These are phyloP conservation scores for Amylocarpus encephaloides DNA, from an alignment of 2,329 filamentous ascomycete species.

Conservation along the genomic window DNA sequence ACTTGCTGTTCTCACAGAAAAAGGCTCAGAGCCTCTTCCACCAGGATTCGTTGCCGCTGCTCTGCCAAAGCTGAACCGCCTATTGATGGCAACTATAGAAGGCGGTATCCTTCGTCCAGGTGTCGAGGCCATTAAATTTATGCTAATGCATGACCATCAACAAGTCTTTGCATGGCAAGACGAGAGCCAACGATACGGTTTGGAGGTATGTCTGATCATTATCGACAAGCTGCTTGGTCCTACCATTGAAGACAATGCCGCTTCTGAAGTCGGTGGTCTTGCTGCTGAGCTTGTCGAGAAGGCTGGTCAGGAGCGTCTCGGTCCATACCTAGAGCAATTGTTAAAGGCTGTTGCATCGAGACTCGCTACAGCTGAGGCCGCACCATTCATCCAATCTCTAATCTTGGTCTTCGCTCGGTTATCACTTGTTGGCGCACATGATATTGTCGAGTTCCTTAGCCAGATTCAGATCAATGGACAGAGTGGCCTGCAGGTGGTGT, in stretches of 20 bases:
- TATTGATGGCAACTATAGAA: constrained; percentile 79
- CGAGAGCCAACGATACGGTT: constrained; percentile 68
- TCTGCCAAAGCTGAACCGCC: constrained; percentile 77
- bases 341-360: constrained; percentile 83
- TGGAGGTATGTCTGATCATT: constrained; percentile 85
- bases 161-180: constrained; percentile 87
- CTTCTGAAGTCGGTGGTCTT: constrained; percentile 90
- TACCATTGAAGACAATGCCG: constrained; percentile 82
- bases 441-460: constrained; percentile 87
- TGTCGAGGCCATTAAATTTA: constrained; percentile 79
- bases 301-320: constrained; percentile 83
- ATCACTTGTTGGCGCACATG: constrained; percentile 74
- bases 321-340: constrained; percentile 82
- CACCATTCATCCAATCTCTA: constrained; percentile 89
- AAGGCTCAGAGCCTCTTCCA: constrained; percentile 79
- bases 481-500: constrained; percentile 80
- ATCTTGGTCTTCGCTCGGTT: constrained; percentile 93
- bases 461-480: constrained; percentile 73
- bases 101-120: constrained; percentile 83
- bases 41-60: constrained; percentile 77
- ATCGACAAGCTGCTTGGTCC: constrained; percentile 85
- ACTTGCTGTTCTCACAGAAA: constrained; percentile 71
- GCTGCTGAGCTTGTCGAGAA: constrained; percentile 94
- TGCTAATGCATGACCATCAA: constrained; percentile 81
- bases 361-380: constrained; percentile 73